Conservation (phyloP, 495 filamentous ascomycete genomes). For the Penicillium lagena region DNA sequence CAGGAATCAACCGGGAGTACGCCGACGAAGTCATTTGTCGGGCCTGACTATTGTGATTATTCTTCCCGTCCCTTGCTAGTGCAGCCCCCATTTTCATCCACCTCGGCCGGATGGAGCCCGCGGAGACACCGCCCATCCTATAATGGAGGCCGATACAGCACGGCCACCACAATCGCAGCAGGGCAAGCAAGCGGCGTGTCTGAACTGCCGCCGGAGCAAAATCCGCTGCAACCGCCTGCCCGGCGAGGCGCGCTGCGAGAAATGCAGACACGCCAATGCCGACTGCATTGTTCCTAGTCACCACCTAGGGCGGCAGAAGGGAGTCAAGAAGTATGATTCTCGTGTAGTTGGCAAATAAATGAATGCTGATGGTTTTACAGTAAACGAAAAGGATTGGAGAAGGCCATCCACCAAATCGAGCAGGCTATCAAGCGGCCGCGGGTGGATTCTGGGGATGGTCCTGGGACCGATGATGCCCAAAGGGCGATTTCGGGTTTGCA, state of each 20-base stretch:
- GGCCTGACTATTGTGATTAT: too few relatives aligned
- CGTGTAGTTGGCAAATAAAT: neutral
- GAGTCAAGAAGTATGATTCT: constrained; percentile 61
- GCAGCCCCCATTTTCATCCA: too few relatives aligned
- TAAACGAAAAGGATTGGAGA: constrained; percentile 67
- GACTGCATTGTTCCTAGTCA: constrained; percentile 63
- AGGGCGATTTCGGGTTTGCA: constrained; percentile 52
- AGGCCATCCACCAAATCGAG: constrained; percentile 67
- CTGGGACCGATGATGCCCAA: constrained; percentile 41
- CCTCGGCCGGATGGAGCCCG: too few relatives aligned
- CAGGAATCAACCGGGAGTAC: too few relatives aligned
- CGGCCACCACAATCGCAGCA: constrained; percentile 2
- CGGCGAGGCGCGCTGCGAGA: constrained; percentile 49
- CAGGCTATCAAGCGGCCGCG: constrained; percentile 62
- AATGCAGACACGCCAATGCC: constrained; percentile 49
- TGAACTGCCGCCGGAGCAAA: constrained; percentile 63
- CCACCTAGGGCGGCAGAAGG: constrained; percentile 65
- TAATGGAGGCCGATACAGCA: constrained; percentile 11
- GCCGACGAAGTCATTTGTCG: too few relatives aligned
- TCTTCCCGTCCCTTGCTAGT: too few relatives aligned
- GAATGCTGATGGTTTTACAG: constrained; percentile 27
- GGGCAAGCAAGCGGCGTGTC: constrained; percentile 55
- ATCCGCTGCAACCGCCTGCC: constrained; percentile 54
- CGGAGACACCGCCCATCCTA: neutral
- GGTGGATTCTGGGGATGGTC: constrained; percentile 19